Conservation (phyloP, 768 basidiomycete genomes). For the Suillus cothurnatus region DNA sequence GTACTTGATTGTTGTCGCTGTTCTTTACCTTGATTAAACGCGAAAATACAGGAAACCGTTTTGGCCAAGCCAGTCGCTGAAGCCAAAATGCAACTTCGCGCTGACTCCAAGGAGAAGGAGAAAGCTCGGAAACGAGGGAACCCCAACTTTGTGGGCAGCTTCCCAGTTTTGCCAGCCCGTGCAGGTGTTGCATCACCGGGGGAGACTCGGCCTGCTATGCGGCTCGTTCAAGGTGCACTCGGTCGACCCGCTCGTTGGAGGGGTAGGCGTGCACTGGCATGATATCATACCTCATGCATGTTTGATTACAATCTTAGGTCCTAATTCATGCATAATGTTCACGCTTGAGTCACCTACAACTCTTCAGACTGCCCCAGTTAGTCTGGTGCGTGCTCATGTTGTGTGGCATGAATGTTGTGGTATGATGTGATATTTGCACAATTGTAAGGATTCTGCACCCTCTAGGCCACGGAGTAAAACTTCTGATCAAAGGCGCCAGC, state of each 20-base stretch:
- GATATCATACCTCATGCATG: conserved; percentile 3
- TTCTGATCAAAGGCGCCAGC: neutral
- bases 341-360: neutral
- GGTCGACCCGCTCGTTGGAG: conserved; percentile 31
- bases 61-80: conserved; percentile 63
- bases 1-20: conserved; percentile 27
- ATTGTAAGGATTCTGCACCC: neutral
- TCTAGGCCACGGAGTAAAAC: neutral
- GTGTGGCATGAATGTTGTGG: neutral
- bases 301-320: neutral
- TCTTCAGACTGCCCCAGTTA: neutral
- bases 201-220: conserved; percentile 56
- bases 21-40: conserved; percentile 12
- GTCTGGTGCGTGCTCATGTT: neutral
- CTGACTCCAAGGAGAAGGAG: conserved; percentile 39
- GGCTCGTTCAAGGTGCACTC: conserved; percentile 56
- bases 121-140: conserved; percentile 18
- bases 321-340: neutral
- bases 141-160: conserved; percentile 23
- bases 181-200: conserved; percentile 64
- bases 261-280: neutral
- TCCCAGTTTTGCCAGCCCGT: conserved; percentile 27
- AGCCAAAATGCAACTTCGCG: conserved; percentile 43
- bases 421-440: neutral
- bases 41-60: conserved; percentile 55